These are phyloP conservation scores for Fusarium proliferatum DNA, from an alignment of 2,329 filamentous ascomycete genomes.

Conservation along the genomic window DNA sequence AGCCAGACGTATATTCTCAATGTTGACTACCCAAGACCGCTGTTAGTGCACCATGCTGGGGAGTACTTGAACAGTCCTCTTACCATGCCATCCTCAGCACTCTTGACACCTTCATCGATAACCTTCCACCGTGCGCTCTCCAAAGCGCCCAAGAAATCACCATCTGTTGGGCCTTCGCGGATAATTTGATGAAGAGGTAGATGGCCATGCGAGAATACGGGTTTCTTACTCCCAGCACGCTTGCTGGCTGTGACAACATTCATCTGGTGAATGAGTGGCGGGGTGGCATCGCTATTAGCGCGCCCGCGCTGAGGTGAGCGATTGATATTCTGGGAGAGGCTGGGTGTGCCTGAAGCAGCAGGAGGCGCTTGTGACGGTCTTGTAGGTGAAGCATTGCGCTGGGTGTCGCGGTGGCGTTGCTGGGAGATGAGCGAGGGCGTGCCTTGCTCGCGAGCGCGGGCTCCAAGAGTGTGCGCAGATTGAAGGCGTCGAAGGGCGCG, in stretches of 20 bases:
- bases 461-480: slow-evolving; percentile 76
- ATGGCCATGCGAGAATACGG: slow-evolving; percentile 62
- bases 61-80: slow-evolving; percentile 33
- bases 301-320: slow-evolving; percentile 68
- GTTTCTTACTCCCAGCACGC: slow-evolving; percentile 55
- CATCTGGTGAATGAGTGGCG: slow-evolving; percentile 53
- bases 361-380: slow-evolving; percentile 32
- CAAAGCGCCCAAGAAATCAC: slow-evolving; percentile 73
- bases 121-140: slow-evolving; percentile 79
- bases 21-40: slow-evolving; percentile 72
- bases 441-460: slow-evolving; percentile 62
- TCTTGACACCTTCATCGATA: slow-evolving; percentile 79
- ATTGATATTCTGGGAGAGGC: slow-evolving; percentile 35
- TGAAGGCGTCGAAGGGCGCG: slow-evolving; percentile 78
- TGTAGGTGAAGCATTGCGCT: slow-evolving; percentile 51
- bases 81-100: slow-evolving; percentile 85
- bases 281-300: slow-evolving; percentile 78
- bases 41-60: background rate
- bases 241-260: slow-evolving; percentile 50
- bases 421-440: slow-evolving; percentile 71
- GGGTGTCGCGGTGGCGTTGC: slow-evolving; percentile 64
- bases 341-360: slow-evolving; percentile 5
- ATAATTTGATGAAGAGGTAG: slow-evolving; percentile 79
- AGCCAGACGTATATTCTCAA: slow-evolving; percentile 97
- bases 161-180: slow-evolving; percentile 80